Conservation (phyloP, 2,329 filamentous ascomycete genomes). For the Pseudomassariella vexata region DNA sequence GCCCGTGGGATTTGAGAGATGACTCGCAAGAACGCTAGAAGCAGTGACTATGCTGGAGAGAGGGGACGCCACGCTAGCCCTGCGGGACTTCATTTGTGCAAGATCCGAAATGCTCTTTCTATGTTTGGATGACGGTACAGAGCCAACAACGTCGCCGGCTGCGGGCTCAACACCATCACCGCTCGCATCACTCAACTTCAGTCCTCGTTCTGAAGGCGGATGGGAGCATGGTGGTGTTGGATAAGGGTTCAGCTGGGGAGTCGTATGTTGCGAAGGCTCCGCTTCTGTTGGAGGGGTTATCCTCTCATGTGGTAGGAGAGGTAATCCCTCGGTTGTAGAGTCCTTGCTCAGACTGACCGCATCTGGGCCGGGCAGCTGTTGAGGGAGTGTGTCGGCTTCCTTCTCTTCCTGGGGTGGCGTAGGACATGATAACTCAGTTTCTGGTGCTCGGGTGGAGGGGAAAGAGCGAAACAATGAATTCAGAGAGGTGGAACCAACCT, state of each 20-base stretch:
- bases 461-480: slow-evolving; percentile 36
- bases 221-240: slow-evolving; percentile 54
- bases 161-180: slow-evolving; percentile 30
- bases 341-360: no score
- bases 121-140: slow-evolving; percentile 29
- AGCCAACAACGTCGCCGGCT: slow-evolving; percentile 24
- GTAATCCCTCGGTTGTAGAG: slow-evolving; percentile 19
- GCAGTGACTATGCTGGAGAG: slow-evolving; percentile 60
- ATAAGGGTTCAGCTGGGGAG: slow-evolving; percentile 36
- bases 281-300: slow-evolving; percentile 23
- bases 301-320: slow-evolving; percentile 34
- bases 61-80: slow-evolving; percentile 46
- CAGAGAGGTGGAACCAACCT: slow-evolving; percentile 92
- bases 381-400: slow-evolving; percentile 15
- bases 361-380: slow-evolving; percentile 14
- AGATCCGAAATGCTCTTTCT: slow-evolving; percentile 39
- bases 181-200: slow-evolving; percentile 34
- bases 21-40: slow-evolving; percentile 57
- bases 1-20: slow-evolving; percentile 63
- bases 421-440: slow-evolving; percentile 27
- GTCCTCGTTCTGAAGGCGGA: slow-evolving; percentile 36
- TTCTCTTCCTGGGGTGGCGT: slow-evolving; percentile 27
- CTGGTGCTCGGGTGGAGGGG: slow-evolving; percentile 32
- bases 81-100: slow-evolving; percentile 34
- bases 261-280: slow-evolving; percentile 20